These are phyloP conservation scores for Tillandsia leiboldiana DNA, from an alignment of 176 grass and related monocot genomes.

Conservation along the genomic window DNA sequence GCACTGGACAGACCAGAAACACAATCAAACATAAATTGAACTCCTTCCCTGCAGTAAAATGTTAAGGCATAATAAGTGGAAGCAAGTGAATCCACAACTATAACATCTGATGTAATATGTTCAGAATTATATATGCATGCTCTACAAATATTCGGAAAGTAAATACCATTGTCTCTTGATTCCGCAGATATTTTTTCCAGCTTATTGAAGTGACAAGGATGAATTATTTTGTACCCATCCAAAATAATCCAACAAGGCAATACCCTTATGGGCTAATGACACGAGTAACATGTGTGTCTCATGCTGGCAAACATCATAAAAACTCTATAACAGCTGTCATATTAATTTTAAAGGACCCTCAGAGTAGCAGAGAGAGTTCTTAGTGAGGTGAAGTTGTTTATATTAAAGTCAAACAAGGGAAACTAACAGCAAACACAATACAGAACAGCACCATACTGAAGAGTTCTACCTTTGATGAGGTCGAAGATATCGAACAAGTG, in stretches of 20 bases:
- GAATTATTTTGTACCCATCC: not conserved
- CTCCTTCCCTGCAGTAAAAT: conserved; percentile 78
- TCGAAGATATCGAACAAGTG: conserved; percentile 73
- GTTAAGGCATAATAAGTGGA: conserved; percentile 23
- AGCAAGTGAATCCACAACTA: conserved; percentile 13
- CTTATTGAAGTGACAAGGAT: not conserved
- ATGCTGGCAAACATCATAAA: too few species aligned
- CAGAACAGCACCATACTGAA: conserved; percentile 16
- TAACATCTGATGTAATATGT: conserved; percentile 1
- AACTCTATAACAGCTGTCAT: too few species aligned
- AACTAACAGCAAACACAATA: conserved; percentile 2
- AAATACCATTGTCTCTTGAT: not conserved
- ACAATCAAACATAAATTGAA: conserved; percentile 99
- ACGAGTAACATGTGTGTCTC: too few species aligned
- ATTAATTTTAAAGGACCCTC: too few species aligned
- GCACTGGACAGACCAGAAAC: conserved; percentile 73
- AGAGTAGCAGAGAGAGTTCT: too few species aligned
- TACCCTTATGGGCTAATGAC: too few species aligned
- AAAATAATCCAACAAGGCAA: not conserved
- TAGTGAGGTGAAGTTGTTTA: not conserved
- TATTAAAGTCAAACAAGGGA: not conserved
- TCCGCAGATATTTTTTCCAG: not conserved
- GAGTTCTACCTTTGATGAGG: conserved; percentile 79
- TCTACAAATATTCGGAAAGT: not conserved
- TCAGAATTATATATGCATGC: not conserved